These are phyloP conservation scores for Phytophthora niederhauseri DNA, from an alignment of 352 stramenopile genomes.

Conservation along the genomic window DNA sequence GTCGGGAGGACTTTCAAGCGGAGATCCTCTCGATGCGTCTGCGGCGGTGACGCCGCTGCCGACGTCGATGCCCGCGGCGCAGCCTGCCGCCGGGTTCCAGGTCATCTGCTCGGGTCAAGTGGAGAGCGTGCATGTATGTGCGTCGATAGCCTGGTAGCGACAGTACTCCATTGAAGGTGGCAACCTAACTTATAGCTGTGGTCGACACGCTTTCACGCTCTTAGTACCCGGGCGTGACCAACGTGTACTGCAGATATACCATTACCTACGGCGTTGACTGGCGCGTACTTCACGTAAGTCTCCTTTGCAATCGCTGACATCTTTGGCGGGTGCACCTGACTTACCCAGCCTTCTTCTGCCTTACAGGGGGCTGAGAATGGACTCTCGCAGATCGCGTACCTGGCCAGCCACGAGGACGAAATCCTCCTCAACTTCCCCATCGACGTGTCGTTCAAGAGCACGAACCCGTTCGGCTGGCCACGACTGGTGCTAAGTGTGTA, in stretches of 20 bases:
- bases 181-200: not conserved
- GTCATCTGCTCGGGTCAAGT: slow-evolving; percentile 69
- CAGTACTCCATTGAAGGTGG: not conserved
- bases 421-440: slow-evolving; percentile 97
- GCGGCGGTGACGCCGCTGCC: slow-evolving; percentile 4
- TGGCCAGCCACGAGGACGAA: slow-evolving; percentile 48
- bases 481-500: slow-evolving; percentile 90
- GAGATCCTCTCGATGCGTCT: not conserved
- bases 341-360: slow-evolving; percentile 5
- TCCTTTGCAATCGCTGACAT: not conserved
- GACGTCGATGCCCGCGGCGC: slow-evolving; percentile 19
- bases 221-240: slow-evolving; percentile 76
- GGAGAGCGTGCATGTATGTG: slow-evolving; percentile 53
- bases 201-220: not conserved
- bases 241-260: slow-evolving; percentile 94
- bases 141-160: not conserved
- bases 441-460: slow-evolving; percentile 96
- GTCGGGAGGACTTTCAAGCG: not conserved
- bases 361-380: slow-evolving; percentile 75
- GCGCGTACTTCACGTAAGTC: slow-evolving; percentile 84
- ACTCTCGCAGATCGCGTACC: slow-evolving; percentile 89
- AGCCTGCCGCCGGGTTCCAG: slow-evolving; percentile 49
- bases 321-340: not conserved
- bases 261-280: slow-evolving; percentile 94
- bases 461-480: slow-evolving; percentile 95